Evolutionary conservation across 164 flowering plant species (phyloP).

Genomic region (Houttuynia cordata): DNA sequence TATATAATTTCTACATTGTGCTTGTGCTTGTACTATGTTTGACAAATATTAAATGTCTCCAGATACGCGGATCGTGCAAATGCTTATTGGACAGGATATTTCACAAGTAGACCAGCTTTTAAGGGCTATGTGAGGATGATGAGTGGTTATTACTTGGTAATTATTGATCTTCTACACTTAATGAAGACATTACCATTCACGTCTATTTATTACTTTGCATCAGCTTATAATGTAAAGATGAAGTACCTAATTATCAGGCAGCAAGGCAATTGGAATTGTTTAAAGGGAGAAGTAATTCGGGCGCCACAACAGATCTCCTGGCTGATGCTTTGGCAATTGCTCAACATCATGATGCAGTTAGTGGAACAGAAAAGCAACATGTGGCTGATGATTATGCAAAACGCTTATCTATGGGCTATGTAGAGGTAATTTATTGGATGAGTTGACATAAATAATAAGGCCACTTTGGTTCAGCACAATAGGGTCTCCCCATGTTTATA

Average conservation of each 20-base stretch:
- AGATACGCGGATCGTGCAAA: constrained; percentile 85
- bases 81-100: constrained; percentile 96
- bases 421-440: constrained; percentile 33
- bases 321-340: constrained; percentile 92
- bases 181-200: not conserved
- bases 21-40: no score
- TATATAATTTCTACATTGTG: not conserved
- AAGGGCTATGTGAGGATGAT: constrained; percentile 73
- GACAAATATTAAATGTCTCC: not conserved
- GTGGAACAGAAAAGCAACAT: constrained; percentile 87
- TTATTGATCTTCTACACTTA: not conserved
- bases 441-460: not conserved
- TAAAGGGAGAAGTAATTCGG: constrained; percentile 42
- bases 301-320: constrained; percentile 54
- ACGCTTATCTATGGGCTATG: constrained; percentile 62
- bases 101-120: constrained; percentile 78
- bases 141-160: constrained; percentile 91
- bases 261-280: constrained; percentile 84
- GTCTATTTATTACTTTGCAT: not conserved
- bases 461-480: no score
- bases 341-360: constrained; percentile 96
- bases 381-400: constrained; percentile 91
- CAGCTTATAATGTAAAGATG: not conserved
- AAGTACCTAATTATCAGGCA: constrained; percentile 37
- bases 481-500: not conserved